Evolutionary conservation across 2,329 filamentous ascomycete genomes (phyloP), one percentile per base, ranked within the genome.

Genomic region (Calonectria pteridis): DNA sequence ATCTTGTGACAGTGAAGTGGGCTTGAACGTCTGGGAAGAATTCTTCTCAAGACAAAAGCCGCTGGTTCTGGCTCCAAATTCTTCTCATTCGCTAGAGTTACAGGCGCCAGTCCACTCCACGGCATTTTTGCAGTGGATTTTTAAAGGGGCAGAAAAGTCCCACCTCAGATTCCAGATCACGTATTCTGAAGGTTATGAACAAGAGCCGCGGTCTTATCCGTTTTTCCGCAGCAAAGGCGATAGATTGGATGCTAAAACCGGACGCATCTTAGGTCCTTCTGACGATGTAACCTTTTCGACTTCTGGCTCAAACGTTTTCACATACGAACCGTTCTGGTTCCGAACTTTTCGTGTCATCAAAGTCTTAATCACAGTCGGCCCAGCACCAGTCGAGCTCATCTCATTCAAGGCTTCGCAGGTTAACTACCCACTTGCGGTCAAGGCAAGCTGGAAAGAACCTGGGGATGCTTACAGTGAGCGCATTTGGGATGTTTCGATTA

Each of bases 401-500:
- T 72, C 65, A 1, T 72, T 76, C 51, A 6, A 62, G 7, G 69
- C 69, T n/a, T 53, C 67, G 9, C 73, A 72, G 5, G 66, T 71
- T 26, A 62, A 70, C 9, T 78, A 78, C 43, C 76, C 73, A 0
- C 69, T 78, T 1, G 63, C 70, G 3, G 63, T 76, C 2, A 68
- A 67, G 37, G 76, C 69, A 2, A 49, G 18, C 14, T 74, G 72
- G 72, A 51, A 65, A 14, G 37, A 74, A 16, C 51, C 62, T 2
- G 63, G 43, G 1, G 68, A 75, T 2, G n/a, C 35, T 3, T 58
- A 74, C 13, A 74, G 69, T n/a, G 59, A 71, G 35, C 18, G 72
- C 20, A 71, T 82, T 16, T 82, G 80, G 80, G 76, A 77, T 16
- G 77, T 71, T 3, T 78, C 77, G 10, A 70, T 77, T 16, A 67